phyloP scores from a whole-genome alignment of 805 yeast genomes.

The Starmerella floris region DNA sequence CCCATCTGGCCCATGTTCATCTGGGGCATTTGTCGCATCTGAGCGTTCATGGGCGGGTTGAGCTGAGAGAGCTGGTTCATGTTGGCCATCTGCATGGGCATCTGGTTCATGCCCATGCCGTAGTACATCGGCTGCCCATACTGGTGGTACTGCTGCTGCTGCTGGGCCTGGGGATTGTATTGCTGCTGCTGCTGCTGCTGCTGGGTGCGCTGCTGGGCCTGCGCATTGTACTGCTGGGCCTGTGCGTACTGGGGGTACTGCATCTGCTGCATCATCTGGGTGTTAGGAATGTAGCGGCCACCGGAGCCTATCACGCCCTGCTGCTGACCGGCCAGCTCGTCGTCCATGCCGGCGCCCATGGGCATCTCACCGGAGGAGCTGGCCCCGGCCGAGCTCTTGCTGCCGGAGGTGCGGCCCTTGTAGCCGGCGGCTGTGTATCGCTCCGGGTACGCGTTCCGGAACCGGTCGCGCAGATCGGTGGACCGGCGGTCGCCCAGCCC shows the following conservation, averaged over 20 bases:
- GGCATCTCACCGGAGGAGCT: constrained; percentile 8
- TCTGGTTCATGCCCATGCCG: constrained; percentile 19
- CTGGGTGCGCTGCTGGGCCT: constrained; percentile 9
- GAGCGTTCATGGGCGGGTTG: constrained; percentile 17
- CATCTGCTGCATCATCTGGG: constrained; percentile 20
- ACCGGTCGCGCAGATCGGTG: constrained; percentile 34
- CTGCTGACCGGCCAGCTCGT: constrained; percentile 21
- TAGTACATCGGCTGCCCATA: constrained; percentile 18
- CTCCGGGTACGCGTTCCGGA: constrained; percentile 35
- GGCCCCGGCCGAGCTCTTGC: constrained; percentile 5
- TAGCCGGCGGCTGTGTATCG: constrained; percentile 34
- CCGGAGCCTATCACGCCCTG: constrained; percentile 18
- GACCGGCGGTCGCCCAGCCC: constrained; percentile 31
- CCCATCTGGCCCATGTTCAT: constrained; percentile 20
- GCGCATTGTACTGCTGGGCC: constrained; percentile 18
- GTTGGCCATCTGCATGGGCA: constrained; percentile 18
- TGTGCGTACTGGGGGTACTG: constrained; percentile 21
- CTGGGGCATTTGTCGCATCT: constrained; percentile 20
- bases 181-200: constrained; percentile 18
- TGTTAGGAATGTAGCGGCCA: constrained; percentile 18
- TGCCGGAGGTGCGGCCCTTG: constrained; percentile 27
- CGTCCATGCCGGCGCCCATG: constrained; percentile 18
- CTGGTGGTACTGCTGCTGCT: constrained; percentile 13
- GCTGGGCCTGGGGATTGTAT: constrained; percentile 15
- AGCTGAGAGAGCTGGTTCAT: constrained; percentile 17